Conservation (phyloP, 2,329 filamentous ascomycete genomes). For the Sclerotinia glacialis region DNA sequence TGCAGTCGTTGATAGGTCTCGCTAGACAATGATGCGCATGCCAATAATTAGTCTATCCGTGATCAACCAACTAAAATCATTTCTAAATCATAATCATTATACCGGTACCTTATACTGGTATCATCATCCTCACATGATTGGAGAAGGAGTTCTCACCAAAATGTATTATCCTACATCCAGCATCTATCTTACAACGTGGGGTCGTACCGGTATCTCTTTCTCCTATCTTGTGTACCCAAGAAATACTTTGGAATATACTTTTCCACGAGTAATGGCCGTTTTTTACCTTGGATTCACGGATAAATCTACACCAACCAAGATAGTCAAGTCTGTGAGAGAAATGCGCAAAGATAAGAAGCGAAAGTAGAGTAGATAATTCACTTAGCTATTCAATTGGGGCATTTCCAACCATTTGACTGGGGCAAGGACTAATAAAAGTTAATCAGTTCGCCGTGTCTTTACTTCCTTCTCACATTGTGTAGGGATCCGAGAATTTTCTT, state of each 20-base stretch:
- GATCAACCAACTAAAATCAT: conserved; percentile 7
- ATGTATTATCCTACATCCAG: too few relatives aligned
- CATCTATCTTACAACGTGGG: conserved; percentile 7
- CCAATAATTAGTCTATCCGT: neutral
- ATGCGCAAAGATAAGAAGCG: conserved; percentile 7
- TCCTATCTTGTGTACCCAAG: neutral
- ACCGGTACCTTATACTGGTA: too few relatives aligned
- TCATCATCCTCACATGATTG: neutral
- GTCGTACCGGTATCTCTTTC: neutral
- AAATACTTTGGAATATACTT: conserved; percentile 1
- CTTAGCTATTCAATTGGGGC: neutral
- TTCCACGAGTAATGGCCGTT: neutral
- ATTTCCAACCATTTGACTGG: neutral
- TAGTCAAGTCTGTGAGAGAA: neutral
- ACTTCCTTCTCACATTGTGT: neutral
- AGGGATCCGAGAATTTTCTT: neutral
- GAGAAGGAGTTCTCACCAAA: neutral
- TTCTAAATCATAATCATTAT: neutral
- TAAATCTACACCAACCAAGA: too few relatives aligned
- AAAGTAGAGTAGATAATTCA: neutral
- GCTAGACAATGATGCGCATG: neutral
- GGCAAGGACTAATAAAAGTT: conserved; percentile 2
- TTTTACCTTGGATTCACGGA: neutral
- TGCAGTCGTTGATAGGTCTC: conserved; percentile 18
- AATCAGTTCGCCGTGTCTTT: neutral